Evolutionary conservation across 1,139 yeast species (phyloP).

Genomic region (Pichia kudriavzevii): DNA sequence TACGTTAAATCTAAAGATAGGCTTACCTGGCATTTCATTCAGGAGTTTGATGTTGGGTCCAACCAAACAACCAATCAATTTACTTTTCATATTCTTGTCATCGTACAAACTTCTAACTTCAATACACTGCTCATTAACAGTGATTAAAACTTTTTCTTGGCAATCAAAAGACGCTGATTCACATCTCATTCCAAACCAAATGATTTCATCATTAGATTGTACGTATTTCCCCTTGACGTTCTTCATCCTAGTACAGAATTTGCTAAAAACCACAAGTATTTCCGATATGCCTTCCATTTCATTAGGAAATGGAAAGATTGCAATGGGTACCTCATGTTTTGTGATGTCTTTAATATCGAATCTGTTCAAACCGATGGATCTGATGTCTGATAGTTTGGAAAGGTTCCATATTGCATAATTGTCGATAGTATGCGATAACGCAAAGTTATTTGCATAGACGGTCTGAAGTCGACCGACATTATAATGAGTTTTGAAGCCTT

Average conservation of each 20-base stretch:
- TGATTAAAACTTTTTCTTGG: slow-evolving; percentile 19
- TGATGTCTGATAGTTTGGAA: slow-evolving; percentile 23
- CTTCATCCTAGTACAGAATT: slow-evolving; percentile 23
- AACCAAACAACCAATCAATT: slow-evolving; percentile 19
- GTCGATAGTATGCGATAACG: slow-evolving; percentile 22
- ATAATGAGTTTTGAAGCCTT: slow-evolving; percentile 22
- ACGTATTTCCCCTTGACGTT: slow-evolving; percentile 18
- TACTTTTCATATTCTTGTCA: slow-evolving; percentile 16
- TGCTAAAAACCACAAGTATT: slow-evolving; percentile 22
- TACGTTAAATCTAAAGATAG: no score
- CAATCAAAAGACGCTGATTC: slow-evolving; percentile 22
- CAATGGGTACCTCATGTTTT: slow-evolving; percentile 23
- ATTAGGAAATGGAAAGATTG: slow-evolving; percentile 19
- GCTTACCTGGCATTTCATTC: slow-evolving; percentile 23
- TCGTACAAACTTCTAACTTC: slow-evolving; percentile 23
- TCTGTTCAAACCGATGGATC: slow-evolving; percentile 21
- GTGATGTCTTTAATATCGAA: slow-evolving; percentile 22
- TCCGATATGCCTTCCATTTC: slow-evolving; percentile 17
- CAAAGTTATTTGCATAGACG: slow-evolving; percentile 24
- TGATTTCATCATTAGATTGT: slow-evolving; percentile 22
- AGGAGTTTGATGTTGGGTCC: slow-evolving; percentile 20
- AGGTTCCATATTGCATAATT: slow-evolving; percentile 24
- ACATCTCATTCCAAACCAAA: slow-evolving; percentile 22
- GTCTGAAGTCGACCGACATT: slow-evolving; percentile 19
- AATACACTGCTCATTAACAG: slow-evolving; percentile 19